These are phyloP conservation scores for Fraxinus ornus DNA, from an alignment of 305 asterid genomes.

Conservation along the genomic window DNA sequence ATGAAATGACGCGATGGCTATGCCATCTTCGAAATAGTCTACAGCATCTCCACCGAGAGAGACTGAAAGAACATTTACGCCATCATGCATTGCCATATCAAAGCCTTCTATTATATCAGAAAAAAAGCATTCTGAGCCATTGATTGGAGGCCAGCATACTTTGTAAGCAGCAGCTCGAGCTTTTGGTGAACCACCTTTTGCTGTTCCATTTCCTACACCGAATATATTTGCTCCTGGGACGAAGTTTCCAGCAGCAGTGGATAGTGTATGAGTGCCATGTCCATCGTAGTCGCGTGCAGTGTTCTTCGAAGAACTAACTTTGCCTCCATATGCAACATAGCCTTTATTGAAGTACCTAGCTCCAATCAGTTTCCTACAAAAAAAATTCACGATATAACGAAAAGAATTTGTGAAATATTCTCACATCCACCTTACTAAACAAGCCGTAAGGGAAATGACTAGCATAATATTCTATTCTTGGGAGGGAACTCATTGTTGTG, in stretches of 20 bases:
- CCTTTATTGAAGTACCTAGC: slow-evolving; percentile 25
- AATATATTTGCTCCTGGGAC: slow-evolving; percentile 12
- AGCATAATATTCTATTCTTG: not conserved
- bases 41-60: slow-evolving; percentile 16
- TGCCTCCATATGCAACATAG: not conserved
- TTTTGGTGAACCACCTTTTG: slow-evolving; percentile 22
- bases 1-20: slow-evolving; percentile 28
- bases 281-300: slow-evolving; percentile 18
- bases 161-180: slow-evolving; percentile 27
- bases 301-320: not conserved
- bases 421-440: not conserved
- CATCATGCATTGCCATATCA: slow-evolving; percentile 35
- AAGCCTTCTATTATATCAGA: slow-evolving; percentile 31
- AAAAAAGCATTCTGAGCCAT: slow-evolving; percentile 15
- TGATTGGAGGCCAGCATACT: slow-evolving; percentile 16
- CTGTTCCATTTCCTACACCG: slow-evolving; percentile 14
- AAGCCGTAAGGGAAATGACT: not conserved
- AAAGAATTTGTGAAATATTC: not conserved
- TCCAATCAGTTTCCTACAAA: slow-evolving; percentile 24
- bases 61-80: slow-evolving; percentile 28
- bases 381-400: not conserved
- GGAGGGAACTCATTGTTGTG: not conserved
- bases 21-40: slow-evolving; percentile 12
- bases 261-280: slow-evolving; percentile 25
- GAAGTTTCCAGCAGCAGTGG: slow-evolving; percentile 23